Percentiles rank a stretch among this genome's conserved stretches.
Evolutionary conservation across 371 early-diverging fungal species (phyloP).

Genomic region (Rhizomucor miehei): DNA sequence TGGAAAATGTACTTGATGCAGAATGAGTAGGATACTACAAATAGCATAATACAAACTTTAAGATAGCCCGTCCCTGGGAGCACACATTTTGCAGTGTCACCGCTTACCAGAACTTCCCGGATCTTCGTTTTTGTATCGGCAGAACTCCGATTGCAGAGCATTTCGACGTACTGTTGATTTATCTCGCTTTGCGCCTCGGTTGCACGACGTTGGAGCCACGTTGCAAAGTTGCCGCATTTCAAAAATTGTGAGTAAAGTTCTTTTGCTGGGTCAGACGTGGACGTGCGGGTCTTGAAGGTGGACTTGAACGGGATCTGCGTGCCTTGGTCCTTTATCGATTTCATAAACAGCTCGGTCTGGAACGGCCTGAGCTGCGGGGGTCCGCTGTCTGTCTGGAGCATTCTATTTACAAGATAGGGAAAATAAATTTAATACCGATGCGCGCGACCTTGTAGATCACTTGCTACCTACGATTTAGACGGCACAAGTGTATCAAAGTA

Average conservation of each 20-base stretch:
- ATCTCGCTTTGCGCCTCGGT: constrained; percentile 74
- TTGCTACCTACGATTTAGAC: constrained; percentile 39
- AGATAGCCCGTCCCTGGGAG: too few relatives aligned
- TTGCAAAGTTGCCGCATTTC: constrained; percentile 92
- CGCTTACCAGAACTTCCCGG: constrained; percentile 2
- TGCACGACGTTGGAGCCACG: constrained; percentile 89
- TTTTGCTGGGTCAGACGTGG: constrained; percentile 39
- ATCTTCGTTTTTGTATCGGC: constrained; percentile 6
- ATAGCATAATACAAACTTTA: too few relatives aligned
- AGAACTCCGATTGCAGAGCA: constrained; percentile 12
- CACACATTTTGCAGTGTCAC: too few relatives aligned
- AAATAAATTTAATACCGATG: constrained; percentile 3
- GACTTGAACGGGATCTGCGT: constrained; percentile 53
- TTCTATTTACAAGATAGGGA: neutral
- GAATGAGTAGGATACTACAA: too few relatives aligned
- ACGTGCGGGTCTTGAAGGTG: constrained; percentile 46
- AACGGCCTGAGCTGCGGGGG: constrained; percentile 49
- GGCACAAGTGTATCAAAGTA: constrained; percentile 90
- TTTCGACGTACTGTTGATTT: constrained; percentile 56
- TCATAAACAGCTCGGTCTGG: constrained; percentile 51
- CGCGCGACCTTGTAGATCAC: neutral
- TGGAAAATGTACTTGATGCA: too few relatives aligned
- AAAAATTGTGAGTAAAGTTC: constrained; percentile 88
- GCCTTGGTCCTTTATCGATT: constrained; percentile 51
- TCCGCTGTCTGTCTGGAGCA: constrained; percentile 15